Base-by-base conservation (phyloP, 176 grass and related monocot genomes). In the Zoysia japonica region DNA sequence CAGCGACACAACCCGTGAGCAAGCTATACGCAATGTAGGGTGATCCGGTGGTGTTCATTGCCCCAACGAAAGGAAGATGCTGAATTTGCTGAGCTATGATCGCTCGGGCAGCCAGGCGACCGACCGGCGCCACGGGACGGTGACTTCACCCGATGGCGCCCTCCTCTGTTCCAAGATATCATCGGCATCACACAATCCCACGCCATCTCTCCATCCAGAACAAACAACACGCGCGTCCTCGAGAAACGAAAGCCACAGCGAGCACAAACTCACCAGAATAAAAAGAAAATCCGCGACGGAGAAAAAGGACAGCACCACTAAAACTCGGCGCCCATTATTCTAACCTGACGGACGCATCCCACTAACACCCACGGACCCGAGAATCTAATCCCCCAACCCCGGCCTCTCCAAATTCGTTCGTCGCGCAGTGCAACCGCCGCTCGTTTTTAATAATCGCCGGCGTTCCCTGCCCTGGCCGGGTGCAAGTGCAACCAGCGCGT, bases 341-440 rank as follows among this genome's bases (percentile, higher is more conserved):
- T 56, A 47, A 83, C 17, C 59, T 3, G 9, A 3, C 15, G 5
- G 19, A 19, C 8, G 51, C 67, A 40, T 72, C 52, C 61, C 85
- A 65, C 41, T 42, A 46, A 47, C 56, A 49, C 71, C 74, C 54
- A 8, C 6, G 48, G 8, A 11, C 20, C 47, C 54, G 47, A 51
- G 74, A 78, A 78, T 78, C 59, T 51, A 72, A 71, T 77, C 10
- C 59, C 3, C 78, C 19, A 71, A 71, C 10, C 59, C 3, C 78
- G 14, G 10, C 52, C 47, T 13, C 61, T 40, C 39, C 13, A 47
- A 64, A 39, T 71, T 77, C 41, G 28, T 28, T 28, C 28, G 28
- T 28, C 28, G 66, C 41, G 66, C 40, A 66, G 20, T 35, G 20
- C 72, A 71, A 47, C 78, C 78, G 42, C 72, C 65, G 8, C 20